Conservation (phyloP, 1,284 basidiomycete species). For the Ganoderma leucocontextum region DNA sequence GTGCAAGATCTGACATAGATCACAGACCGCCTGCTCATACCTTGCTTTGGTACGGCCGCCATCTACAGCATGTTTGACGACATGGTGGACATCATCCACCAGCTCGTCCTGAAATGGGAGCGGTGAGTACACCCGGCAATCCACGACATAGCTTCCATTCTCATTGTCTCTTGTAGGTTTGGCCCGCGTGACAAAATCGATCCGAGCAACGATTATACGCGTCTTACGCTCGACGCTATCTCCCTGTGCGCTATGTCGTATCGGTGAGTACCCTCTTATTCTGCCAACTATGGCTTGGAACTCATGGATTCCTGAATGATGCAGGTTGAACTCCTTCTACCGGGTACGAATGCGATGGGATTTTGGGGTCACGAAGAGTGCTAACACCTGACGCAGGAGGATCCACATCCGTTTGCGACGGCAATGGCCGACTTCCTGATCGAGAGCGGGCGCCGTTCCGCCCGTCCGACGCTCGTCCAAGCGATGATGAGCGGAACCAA, state of each 20-base stretch:
- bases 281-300: background rate
- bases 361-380: background rate
- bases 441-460: conserved; percentile 46
- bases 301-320: background rate
- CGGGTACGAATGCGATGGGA: conserved; percentile 12
- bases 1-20: background rate
- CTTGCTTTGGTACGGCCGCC: conserved; percentile 56
- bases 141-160: background rate
- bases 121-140: conserved; percentile 38
- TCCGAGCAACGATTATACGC: conserved; percentile 54
- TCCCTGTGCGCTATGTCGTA: conserved; percentile 54
- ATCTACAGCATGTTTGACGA: conserved; percentile 57
- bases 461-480: conserved; percentile 47
- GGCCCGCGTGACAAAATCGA: conserved; percentile 53
- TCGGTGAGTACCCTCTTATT: conserved; percentile 34
- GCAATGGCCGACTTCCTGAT: conserved; percentile 53
- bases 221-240: conserved; percentile 57
- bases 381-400: conserved; percentile 35
- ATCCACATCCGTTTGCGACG: conserved; percentile 50
- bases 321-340: conserved; percentile 40
- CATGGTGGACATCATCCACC: conserved; percentile 57
- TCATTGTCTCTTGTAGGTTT: conserved; percentile 41
- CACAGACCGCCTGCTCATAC: conserved; percentile 59
- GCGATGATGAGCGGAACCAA: conserved; percentile 45
- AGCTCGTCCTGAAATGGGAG: conserved; percentile 57